Percentiles rank a stretch among this genome's conserved stretches.
Conservation (phyloP, 768 basidiomycete species). For the Tylopilus subfusipes region DNA sequence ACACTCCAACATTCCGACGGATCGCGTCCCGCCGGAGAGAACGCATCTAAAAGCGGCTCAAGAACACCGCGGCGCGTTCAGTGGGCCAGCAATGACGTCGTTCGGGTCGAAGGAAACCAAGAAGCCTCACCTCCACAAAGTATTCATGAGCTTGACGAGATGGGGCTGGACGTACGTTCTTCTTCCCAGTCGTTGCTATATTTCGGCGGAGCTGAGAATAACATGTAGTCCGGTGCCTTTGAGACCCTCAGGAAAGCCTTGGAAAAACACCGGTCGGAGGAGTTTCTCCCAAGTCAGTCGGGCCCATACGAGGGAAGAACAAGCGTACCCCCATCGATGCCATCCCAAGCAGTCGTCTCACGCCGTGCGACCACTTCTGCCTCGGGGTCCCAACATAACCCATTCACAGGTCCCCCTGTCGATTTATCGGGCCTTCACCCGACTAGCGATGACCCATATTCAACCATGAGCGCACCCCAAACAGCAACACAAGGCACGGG, state of each 20-base stretch:
- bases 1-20: constrained; percentile 5
- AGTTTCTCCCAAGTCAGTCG: neutral
- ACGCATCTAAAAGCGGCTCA: constrained; percentile 26
- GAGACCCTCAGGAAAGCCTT: constrained; percentile 48
- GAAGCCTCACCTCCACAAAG: constrained; percentile 9
- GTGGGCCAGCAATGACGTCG: constrained; percentile 39
- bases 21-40: constrained; percentile 17
- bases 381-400: neutral
- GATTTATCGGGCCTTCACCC: neutral
- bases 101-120: constrained; percentile 1
- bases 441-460: constrained; percentile 22
- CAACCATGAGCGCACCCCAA: neutral
- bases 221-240: constrained; percentile 44
- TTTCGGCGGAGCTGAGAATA: neutral
- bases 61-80: constrained; percentile 53
- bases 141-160: constrained; percentile 50
- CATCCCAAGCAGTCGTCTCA: constrained; percentile 11
- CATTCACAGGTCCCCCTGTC: neutral
- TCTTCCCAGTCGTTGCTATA: neutral
- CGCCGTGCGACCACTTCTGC: neutral
- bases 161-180: constrained; percentile 48
- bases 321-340: constrained; percentile 8
- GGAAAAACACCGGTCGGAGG: constrained; percentile 43
- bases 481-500: neutral
- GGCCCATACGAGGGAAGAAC: neutral